Percentiles rank a stretch among this genome's conserved stretches.
phyloP scores from a whole-genome alignment of 495 filamentous ascomycete species.

The Neurospora terricola region DNA sequence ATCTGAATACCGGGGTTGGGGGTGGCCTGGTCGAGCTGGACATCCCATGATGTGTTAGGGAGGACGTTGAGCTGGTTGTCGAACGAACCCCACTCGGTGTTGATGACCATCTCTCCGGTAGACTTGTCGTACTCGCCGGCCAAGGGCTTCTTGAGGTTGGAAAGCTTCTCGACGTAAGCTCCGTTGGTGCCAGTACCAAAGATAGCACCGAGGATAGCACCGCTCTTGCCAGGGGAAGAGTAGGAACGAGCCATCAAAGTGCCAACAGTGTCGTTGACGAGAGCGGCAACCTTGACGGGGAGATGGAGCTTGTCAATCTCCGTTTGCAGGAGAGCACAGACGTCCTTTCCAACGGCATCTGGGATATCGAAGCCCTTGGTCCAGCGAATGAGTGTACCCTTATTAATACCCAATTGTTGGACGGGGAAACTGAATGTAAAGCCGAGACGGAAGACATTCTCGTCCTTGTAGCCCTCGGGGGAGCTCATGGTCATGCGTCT shows the following conservation, averaged over 20 bases:
- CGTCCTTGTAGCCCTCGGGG: conserved; percentile 44
- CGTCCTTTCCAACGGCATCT: conserved; percentile 88
- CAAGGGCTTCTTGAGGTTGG: conserved; percentile 56
- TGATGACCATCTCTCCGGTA: conserved; percentile 93
- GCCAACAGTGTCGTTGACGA: conserved; percentile 96
- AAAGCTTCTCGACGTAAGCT: conserved; percentile 74
- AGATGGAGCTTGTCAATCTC: conserved; percentile 82
- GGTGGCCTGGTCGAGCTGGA: conserved; percentile 62
- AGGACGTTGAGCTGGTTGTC: conserved; percentile 85
- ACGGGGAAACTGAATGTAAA: conserved; percentile 99
- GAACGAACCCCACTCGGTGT: conserved; percentile 97
- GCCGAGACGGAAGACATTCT: conserved; percentile 78
- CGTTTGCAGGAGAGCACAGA: conserved; percentile 79
- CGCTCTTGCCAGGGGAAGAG: conserved; percentile 78
- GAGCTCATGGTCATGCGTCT: conserved; percentile 46
- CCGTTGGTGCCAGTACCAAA: conserved; percentile 94
- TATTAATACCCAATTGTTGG: conserved; percentile 86
- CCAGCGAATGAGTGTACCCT: conserved; percentile 86
- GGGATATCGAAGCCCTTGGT: conserved; percentile 96
- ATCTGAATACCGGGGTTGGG: conserved; percentile 95
- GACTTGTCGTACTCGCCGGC: conserved; percentile 62
- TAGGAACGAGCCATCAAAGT: conserved; percentile 97
- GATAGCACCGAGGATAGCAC: conserved; percentile 83
- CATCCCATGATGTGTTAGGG: conserved; percentile 78
- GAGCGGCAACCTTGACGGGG: conserved; percentile 83